Conservation (phyloP, 257 asterid genomes). For the Solanum lignicaule region DNA sequence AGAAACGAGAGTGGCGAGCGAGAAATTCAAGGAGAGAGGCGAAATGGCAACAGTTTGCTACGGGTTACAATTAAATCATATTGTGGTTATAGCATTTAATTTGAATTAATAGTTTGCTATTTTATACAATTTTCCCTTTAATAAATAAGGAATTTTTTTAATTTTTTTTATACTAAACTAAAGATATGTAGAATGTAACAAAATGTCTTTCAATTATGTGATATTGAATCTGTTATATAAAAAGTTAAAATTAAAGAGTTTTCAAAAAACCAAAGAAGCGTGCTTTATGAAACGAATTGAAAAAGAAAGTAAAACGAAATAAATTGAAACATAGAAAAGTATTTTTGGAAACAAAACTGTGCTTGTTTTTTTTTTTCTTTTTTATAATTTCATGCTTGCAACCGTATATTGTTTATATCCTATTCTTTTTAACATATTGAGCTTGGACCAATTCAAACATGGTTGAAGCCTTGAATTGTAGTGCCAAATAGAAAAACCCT, state of each 20-base stretch:
- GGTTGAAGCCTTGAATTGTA: neutral
- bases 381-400: neutral
- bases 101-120: too few relatives aligned
- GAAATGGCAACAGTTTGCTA: too few relatives aligned
- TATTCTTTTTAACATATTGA: neutral
- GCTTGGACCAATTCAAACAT: neutral
- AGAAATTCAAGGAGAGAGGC: too few relatives aligned
- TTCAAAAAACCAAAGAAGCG: accelerated
- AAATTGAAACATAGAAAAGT: too few relatives aligned
- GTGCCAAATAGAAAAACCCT: neutral
- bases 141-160: too few relatives aligned
- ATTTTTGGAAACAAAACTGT: neutral
- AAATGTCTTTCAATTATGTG: too few relatives aligned
- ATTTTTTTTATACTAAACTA: too few relatives aligned
- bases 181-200: too few relatives aligned
- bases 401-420: neutral
- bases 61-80: too few relatives aligned
- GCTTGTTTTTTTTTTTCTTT: neutral
- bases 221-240: neutral
- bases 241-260: neutral
- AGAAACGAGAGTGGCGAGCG: too few relatives aligned
- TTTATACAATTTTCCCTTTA: too few relatives aligned
- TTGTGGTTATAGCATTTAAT: too few relatives aligned
- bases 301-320: neutral
- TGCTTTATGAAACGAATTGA: neutral